Conservation (phyloP, 257 asterid species). For the Paraleonurus japonicus region DNA sequence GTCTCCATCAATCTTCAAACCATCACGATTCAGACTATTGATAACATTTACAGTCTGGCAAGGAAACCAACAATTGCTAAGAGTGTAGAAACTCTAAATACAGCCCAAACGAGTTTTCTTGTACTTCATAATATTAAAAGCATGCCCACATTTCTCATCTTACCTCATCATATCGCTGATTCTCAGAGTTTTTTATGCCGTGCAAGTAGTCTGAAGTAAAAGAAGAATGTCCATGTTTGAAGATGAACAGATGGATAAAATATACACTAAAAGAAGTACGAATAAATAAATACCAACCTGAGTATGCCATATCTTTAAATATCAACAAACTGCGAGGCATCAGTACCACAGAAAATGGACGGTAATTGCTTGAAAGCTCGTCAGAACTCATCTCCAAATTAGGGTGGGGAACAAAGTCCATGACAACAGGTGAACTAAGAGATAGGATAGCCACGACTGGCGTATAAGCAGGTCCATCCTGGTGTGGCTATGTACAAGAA, state of each 20-base stretch:
- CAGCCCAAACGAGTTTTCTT: not conserved
- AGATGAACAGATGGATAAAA: not conserved
- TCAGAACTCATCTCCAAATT: conserved; percentile 38
- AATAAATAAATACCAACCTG: conserved; percentile 43
- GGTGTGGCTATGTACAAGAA: conserved; percentile 67
- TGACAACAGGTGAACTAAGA: conserved; percentile 79
- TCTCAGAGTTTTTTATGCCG: conserved; percentile 66
- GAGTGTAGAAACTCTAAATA: not conserved
- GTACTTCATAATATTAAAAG: not conserved
- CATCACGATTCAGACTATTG: conserved; percentile 26
- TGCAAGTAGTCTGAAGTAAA: conserved; percentile 78
- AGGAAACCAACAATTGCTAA: conserved; percentile 6
- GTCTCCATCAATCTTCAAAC: conserved; percentile 29
- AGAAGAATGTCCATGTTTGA: not conserved
- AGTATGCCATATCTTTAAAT: conserved; percentile 80
- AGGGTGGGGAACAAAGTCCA: conserved; percentile 84
- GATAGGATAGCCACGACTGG: conserved; percentile 96
- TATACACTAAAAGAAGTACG: not conserved
- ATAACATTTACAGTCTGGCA: conserved; percentile 61
- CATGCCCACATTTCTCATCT: conserved; percentile 13
- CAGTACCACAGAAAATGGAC: conserved; percentile 64
- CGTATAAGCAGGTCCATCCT: conserved; percentile 90
- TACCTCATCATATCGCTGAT: conserved; percentile 64
- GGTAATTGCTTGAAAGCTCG: conserved; percentile 29
- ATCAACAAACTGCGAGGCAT: conserved; percentile 91